Base-by-base conservation (phyloP, 768 basidiomycete genomes). In the Coprinopsis sp. region DNA sequence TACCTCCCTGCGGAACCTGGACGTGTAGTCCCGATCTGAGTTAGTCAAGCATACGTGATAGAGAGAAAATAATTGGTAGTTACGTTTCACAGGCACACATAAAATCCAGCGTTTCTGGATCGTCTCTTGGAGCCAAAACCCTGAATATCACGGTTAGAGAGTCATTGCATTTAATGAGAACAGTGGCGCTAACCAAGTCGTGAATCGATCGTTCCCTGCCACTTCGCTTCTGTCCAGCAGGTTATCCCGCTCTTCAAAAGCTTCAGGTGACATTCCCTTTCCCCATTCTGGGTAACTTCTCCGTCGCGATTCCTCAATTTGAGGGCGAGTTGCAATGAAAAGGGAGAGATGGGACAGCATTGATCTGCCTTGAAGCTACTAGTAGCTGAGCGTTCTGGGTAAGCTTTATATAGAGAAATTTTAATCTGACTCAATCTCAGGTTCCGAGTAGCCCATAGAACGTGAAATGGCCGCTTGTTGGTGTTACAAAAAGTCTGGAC, bases 1-100 rank as follows among this genome's bases (percentile, higher is more conserved):
- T 6, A 60, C 62, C 22, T 56, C 46, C 53, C 76, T 59, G n/a
- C 58, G 44, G 51, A 61, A 58, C 50, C 68, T 61, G 52, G 29
- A 19, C 44, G 31, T 33, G 43, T 42, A 16, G 7, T 24, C 11
- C 8, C 14, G 27, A 18, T 33, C 51, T n/a, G n/a, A n/a, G n/a
- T n/a, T n/a, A n/a, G n/a, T n/a, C n/a, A n/a, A n/a, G n/a, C 53
- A 19, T 44, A 49, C 46, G 27, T 8, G 10, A n/a, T 8, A 45
- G 44, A 16, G 29, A n/a, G 4, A 0, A 18, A 23, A 45, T 33
- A 36, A 31, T 14, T 24, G 22, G 27, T 13, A 67, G 72, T 56
- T 54, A 84, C 83, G 78, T 82, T 65, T 80, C 76, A 54, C 81
- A 82, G 16, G 81, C 72, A 54, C 74, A 81, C 55, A 76, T 58